phyloP scores from a whole-genome alignment of 2,329 filamentous ascomycete species.

The Colletotrichum sojae region DNA sequence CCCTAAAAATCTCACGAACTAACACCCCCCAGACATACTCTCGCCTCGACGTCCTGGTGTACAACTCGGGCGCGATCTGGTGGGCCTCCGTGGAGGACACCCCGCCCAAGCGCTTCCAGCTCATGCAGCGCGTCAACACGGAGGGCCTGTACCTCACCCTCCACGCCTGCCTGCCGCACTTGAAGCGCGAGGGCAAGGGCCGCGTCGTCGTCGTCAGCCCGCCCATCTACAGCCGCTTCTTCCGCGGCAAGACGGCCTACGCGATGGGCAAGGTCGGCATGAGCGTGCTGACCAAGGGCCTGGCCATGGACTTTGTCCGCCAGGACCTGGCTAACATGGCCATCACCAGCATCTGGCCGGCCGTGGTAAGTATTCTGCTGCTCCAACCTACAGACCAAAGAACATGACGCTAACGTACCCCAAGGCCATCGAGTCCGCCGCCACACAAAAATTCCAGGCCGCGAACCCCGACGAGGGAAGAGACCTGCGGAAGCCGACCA shows the following conservation, averaged over 20 bases:
- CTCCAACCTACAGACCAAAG: too few species aligned
- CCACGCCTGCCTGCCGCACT: conserved; percentile 77
- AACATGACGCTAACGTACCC: not conserved
- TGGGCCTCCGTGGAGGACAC: conserved; percentile 83
- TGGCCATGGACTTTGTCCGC: conserved; percentile 85
- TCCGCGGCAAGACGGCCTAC: conserved; percentile 88
- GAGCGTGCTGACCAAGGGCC: conserved; percentile 84
- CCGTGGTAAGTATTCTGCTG: conserved; percentile 66
- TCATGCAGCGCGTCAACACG: conserved; percentile 82
- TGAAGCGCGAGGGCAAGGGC: conserved; percentile 67
- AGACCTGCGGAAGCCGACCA: conserved; percentile 77
- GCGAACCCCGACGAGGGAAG: conserved; percentile 61
- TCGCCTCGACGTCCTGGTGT: conserved; percentile 81
- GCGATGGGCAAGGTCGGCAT: conserved; percentile 85
- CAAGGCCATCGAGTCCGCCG: conserved; percentile 79
- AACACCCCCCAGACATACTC: conserved; percentile 62
- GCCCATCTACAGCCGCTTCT: conserved; percentile 88
- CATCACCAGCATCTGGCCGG: conserved; percentile 87
- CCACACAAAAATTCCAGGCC: conserved; percentile 70
- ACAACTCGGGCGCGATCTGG: conserved; percentile 90
- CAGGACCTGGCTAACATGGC: conserved; percentile 78
- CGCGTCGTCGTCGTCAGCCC: conserved; percentile 85
- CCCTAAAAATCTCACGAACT: not conserved
- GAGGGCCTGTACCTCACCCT: conserved; percentile 82
- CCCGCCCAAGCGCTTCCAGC: conserved; percentile 78